Evolutionary conservation across 257 asterid species (phyloP).

Genomic region (Primulina huaijiensis): DNA sequence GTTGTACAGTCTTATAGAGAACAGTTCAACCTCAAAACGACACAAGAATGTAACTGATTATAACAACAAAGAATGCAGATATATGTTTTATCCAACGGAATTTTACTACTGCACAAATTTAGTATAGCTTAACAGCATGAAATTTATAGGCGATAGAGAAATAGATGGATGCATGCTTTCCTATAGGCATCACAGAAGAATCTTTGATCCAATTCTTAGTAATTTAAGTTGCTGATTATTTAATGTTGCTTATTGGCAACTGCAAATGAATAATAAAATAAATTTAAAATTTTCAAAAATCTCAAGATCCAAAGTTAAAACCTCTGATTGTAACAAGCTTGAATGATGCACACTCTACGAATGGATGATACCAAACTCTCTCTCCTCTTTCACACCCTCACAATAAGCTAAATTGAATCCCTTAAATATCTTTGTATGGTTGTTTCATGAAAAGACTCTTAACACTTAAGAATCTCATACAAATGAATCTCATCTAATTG

Average conservation of each 20-base stretch:
- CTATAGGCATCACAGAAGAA: conserved; percentile 23
- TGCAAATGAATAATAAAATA: conserved; percentile 12
- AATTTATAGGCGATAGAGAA: conserved; percentile 8
- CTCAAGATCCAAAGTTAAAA: not conserved
- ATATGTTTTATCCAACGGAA: not conserved
- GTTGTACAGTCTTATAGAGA: conserved; percentile 7
- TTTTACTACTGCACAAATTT: conserved; percentile 15
- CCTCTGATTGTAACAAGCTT: not conserved
- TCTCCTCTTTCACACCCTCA: too few relatives aligned
- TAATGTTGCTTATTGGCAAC: conserved; percentile 19
- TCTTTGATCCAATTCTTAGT: conserved; percentile 22
- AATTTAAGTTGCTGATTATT: conserved; percentile 21
- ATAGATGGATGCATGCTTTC: conserved; percentile 17
- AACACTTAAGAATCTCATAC: too few relatives aligned
- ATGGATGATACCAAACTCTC: too few relatives aligned
- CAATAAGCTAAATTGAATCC: too few relatives aligned
- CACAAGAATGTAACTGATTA: conserved; percentile 10
- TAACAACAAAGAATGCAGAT: conserved; percentile 15
- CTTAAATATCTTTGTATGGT: too few relatives aligned
- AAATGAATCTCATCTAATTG: too few relatives aligned
- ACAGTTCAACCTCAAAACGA: not conserved
- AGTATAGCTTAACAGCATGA: not conserved
- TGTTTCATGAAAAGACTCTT: too few relatives aligned
- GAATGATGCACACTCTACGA: too few relatives aligned
- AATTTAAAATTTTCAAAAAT: conserved; percentile 6